Percentiles rank a stretch among this genome's conserved stretches.
Conservation (phyloP, 768 basidiomycete genomes). For the Leccinum imitatum region DNA sequence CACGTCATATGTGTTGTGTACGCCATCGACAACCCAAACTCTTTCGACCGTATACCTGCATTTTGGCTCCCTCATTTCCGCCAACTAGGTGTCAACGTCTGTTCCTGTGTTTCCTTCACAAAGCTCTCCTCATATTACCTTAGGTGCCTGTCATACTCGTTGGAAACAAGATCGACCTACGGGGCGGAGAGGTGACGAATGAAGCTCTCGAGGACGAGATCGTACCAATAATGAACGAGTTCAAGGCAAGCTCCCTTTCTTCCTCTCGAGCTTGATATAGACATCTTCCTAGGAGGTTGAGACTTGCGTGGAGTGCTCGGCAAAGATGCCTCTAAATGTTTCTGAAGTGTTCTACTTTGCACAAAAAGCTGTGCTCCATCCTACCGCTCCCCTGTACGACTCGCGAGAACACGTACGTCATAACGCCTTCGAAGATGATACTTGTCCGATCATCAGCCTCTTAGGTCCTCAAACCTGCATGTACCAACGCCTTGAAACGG, state of each 20-base stretch:
- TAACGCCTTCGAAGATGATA: constrained; percentile 1
- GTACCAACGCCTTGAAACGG: constrained; percentile 79
- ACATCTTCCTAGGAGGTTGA: constrained; percentile 79
- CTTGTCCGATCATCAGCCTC: constrained; percentile 9
- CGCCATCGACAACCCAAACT: constrained; percentile 92
- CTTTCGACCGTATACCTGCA: constrained; percentile 96
- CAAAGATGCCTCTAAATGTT: constrained; percentile 84
- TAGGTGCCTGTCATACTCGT: constrained; percentile 96
- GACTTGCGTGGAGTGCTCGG: constrained; percentile 97
- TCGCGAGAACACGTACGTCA: constrained; percentile 87
- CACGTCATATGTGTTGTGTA: constrained; percentile 99
- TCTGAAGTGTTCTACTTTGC: constrained; percentile 99
- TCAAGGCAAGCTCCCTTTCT: constrained; percentile 64
- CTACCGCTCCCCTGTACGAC: constrained; percentile 95
- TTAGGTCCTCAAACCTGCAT: constrained; percentile 92
- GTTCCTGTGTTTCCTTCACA: constrained; percentile 20
- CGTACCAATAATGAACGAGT: constrained; percentile 96
- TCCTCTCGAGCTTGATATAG: not conserved
- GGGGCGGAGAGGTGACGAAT: constrained; percentile 92
- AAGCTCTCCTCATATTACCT: constrained; percentile 7
- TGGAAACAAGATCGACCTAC: constrained; percentile 96
- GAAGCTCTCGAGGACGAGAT: constrained; percentile 94
- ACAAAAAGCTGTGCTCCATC: constrained; percentile 95
- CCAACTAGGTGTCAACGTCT: constrained; percentile 91
- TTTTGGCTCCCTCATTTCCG: constrained; percentile 97